Evolutionary conservation across 2,329 filamentous ascomycete species (phyloP).

Genomic region (Leptographium wingfieldii): DNA sequence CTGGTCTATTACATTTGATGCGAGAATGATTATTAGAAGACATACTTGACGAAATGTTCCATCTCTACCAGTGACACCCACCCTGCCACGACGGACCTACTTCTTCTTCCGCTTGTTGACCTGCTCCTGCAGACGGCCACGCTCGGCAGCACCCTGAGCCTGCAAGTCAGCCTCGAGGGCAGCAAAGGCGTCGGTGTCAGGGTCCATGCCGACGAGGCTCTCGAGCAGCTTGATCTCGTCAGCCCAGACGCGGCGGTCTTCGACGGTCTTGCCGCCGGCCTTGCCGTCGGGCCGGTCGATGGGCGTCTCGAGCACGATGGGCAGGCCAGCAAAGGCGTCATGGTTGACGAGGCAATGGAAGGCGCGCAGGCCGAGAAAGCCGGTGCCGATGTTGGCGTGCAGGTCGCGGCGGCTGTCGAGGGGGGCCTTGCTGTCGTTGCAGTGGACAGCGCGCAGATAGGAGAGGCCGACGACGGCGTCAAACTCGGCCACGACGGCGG

Average conservation of each 20-base stretch:
- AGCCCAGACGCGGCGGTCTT: slow-evolving; percentile 80
- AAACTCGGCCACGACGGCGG: slow-evolving; percentile 61
- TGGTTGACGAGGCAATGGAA: slow-evolving; percentile 91
- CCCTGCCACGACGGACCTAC: slow-evolving; percentile 11
- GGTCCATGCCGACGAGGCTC: slow-evolving; percentile 71
- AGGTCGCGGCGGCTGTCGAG: slow-evolving; percentile 71
- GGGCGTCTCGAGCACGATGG: slow-evolving; percentile 94
- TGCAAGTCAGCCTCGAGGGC: slow-evolving; percentile 52
- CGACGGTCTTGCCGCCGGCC: slow-evolving; percentile 48
- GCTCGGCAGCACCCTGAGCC: slow-evolving; percentile 55
- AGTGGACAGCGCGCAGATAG: slow-evolving; percentile 75
- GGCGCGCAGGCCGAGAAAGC: slow-evolving; percentile 77
- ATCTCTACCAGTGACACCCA: too few species aligned
- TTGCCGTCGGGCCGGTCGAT: slow-evolving; percentile 54
- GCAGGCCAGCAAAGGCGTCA: slow-evolving; percentile 58
- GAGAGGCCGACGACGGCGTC: slow-evolving; percentile 62
- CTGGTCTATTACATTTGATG: neutral
- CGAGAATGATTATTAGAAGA: too few species aligned
- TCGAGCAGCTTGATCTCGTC: slow-evolving; percentile 92
- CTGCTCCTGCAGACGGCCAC: slow-evolving; percentile 64
- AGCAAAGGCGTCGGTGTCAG: slow-evolving; percentile 60
- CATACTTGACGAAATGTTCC: too few species aligned
- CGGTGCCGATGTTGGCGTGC: slow-evolving; percentile 92
- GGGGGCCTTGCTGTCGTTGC: slow-evolving; percentile 94
- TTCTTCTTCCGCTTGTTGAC: slow-evolving; percentile 55